Evolutionary conservation across 345 rosid genomes (phyloP).

Genomic region (Salix purpurea): DNA sequence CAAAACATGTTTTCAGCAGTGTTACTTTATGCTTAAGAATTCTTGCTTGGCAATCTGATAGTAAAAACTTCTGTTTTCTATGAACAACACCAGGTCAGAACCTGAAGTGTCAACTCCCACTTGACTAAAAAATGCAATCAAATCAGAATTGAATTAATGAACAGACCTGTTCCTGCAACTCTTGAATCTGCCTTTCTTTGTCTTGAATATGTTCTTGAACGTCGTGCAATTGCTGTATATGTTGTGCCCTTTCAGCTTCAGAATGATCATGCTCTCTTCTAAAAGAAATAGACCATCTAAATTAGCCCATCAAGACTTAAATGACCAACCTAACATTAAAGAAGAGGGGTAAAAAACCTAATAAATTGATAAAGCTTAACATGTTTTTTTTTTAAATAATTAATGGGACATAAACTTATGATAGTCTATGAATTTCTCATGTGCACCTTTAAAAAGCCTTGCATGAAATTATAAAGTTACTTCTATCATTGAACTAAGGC

Average conservation of each 20-base stretch:
- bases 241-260: constrained; percentile 89
- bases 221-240: constrained; percentile 68
- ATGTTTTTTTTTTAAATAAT: neutral
- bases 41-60: neutral
- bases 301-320: neutral
- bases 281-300: constrained; percentile 18
- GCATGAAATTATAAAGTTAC: neutral
- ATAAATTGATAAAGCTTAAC: neutral
- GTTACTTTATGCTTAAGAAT: neutral
- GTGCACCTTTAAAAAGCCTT: neutral
- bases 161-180: constrained; percentile 90
- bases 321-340: neutral
- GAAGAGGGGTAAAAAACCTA: neutral
- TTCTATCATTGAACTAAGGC: neutral
- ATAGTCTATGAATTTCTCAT: neutral
- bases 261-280: constrained; percentile 98
- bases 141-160: neutral
- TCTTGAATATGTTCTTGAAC: constrained; percentile 90
- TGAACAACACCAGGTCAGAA: neutral
- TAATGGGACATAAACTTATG: neutral
- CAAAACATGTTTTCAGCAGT: neutral
- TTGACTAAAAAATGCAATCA: neutral
- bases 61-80: neutral
- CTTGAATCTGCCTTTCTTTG: constrained; percentile 75
- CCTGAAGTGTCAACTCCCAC: constrained; percentile 3